Base-by-base conservation (phyloP, 192 early-diverging fungal species). In the Rhizoclosmatium globosum region DNA sequence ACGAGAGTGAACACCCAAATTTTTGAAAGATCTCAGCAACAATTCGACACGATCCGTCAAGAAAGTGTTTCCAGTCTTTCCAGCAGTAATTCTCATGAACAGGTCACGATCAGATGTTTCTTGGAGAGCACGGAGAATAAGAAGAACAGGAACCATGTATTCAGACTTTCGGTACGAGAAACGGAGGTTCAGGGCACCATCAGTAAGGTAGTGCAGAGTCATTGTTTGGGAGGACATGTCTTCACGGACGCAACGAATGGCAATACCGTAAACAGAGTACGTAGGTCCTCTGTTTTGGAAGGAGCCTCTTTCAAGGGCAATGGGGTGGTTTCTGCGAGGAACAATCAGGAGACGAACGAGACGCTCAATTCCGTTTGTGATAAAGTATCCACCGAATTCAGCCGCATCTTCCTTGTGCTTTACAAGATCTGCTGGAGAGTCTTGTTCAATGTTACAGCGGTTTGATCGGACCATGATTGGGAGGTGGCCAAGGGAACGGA, bases 361-460 rank as follows among this genome's bases (percentile, higher is more conserved):
- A 81, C 96, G 93, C 80, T 99, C 98, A 79, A 97, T 99, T 68
- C 98, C 98, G 84, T 99, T 99, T 47, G 95, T 87, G 71, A 99
- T 86, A 78, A 99, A 99, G 87, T 97, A 98, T 57, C 97, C 98
- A 77, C 98, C 98, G 88, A 97, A 94, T 82, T 98, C 97, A 77
- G 95, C 95, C 3, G 95, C 84, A 76, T 99, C 98, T 84, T 99
- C 98, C 87, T 86, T 56, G 95, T 79, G 76, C 95, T 80, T 76
- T 96, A 93, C 85, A 96, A 99, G 38, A 91, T 90, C 84, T 91
- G 92, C 64, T 92, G 94, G 66, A 76, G 71, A 48, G 53, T 45
- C 46, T 43, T 58, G n/a, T 79, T 69, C 68, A 43, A 71, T 77
- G 57, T 81, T 83, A 43, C 70, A 59, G 9, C 59, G 23, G 71